Conservation (phyloP, 1,139 yeast species). For the Lodderomyces beijingensis region DNA sequence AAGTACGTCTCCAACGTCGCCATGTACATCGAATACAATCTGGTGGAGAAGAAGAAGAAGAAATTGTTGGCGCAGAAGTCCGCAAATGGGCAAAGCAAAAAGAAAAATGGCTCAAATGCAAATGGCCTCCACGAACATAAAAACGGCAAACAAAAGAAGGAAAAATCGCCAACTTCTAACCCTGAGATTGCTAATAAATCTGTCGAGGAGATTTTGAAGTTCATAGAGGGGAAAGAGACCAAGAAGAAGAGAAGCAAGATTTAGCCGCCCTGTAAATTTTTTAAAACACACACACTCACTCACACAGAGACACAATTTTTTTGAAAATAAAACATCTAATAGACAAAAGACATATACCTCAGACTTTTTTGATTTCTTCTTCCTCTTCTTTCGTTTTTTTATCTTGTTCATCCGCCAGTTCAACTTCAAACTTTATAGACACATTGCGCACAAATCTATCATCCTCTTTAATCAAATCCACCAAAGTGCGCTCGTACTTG, state of each 20-base stretch:
- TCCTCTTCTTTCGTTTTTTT: conserved; percentile 1
- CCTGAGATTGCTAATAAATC: conserved; percentile 58
- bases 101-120: not conserved
- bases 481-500: conserved; percentile 23
- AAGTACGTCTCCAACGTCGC: conserved; percentile 54
- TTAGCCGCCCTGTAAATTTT: too few relatives aligned
- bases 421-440: conserved; percentile 15
- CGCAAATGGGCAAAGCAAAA: not conserved
- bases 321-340: too few relatives aligned
- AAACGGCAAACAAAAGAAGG: conserved; percentile 14
- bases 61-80: not conserved
- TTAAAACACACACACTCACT: too few relatives aligned
- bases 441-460: conserved; percentile 36
- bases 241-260: conserved; percentile 7
- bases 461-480: conserved; percentile 21
- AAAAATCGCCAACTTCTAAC: conserved; percentile 33
- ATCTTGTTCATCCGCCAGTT: conserved; percentile 5
- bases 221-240: conserved; percentile 49
- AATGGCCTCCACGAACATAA: conserved; percentile 13
- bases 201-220: conserved; percentile 63
- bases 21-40: conserved; percentile 35
- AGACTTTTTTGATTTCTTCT: not conserved
- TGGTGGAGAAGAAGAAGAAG: conserved; percentile 14
- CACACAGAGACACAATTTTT: too few relatives aligned
- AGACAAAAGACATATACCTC: too few relatives aligned